Conservation (phyloP, 2,329 filamentous ascomycete genomes). For the Hypoxylon sp. region DNA sequence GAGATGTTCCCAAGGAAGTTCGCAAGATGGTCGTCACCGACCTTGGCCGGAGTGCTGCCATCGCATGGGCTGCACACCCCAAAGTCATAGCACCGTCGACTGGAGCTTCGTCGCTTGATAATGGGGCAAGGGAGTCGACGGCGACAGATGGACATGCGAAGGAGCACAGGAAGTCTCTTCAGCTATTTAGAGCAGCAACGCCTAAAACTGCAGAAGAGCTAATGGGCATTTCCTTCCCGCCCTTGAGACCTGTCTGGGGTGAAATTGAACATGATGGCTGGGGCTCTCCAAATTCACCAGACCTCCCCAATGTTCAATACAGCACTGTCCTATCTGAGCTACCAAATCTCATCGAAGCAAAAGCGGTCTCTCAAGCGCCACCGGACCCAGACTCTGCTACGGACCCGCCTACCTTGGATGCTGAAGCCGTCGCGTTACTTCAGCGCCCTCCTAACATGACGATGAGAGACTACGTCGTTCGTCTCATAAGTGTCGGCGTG, state of each 20-base stretch:
- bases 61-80: slow-evolving; percentile 84
- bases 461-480: slow-evolving; percentile 82
- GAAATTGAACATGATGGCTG: slow-evolving; percentile 89
- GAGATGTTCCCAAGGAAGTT: slow-evolving; percentile 82
- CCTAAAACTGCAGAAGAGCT: slow-evolving; percentile 57
- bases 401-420: slow-evolving; percentile 68
- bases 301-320: slow-evolving; percentile 87
- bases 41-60: slow-evolving; percentile 81
- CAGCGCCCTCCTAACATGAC: slow-evolving; percentile 79
- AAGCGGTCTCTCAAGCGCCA: slow-evolving; percentile 88
- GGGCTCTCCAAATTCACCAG: slow-evolving; percentile 82
- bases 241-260: slow-evolving; percentile 77
- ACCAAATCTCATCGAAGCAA: slow-evolving; percentile 91
- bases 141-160: slow-evolving; percentile 19
- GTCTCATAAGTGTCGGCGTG: slow-evolving; percentile 78
- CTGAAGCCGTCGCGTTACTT: slow-evolving; percentile 78
- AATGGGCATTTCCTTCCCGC: slow-evolving; percentile 64
- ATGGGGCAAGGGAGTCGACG: slow-evolving; percentile 25
- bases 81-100: slow-evolving; percentile 63
- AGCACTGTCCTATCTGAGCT: slow-evolving; percentile 84
- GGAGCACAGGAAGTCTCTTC: slow-evolving; percentile 42
- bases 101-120: slow-evolving; percentile 38
- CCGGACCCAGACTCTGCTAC: slow-evolving; percentile 60
- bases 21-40: slow-evolving; percentile 81
- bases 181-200: slow-evolving; percentile 54